These are phyloP conservation scores for Streptanthus diversifolius DNA, from an alignment of 345 rosid genomes.

Conservation along the genomic window DNA sequence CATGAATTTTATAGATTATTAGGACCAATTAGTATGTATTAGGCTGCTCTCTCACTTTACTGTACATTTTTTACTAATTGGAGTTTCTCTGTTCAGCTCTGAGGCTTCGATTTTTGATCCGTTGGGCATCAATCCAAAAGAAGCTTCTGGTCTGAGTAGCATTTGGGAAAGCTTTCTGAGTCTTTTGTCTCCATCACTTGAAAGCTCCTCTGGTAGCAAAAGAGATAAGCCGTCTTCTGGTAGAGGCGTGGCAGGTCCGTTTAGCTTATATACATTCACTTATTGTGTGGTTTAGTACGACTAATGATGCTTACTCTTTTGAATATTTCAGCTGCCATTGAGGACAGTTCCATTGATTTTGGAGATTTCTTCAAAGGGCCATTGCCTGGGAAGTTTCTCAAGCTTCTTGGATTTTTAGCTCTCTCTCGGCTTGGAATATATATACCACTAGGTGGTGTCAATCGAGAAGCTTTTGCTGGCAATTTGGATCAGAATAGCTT, in stretches of 20 bases:
- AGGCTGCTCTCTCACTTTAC: slow-evolving; percentile 17
- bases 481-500: slow-evolving; percentile 90
- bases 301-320: slow-evolving; percentile 30
- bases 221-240: slow-evolving; percentile 61
- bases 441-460: slow-evolving; percentile 94
- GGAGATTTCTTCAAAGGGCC: slow-evolving; percentile 98
- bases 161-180: slow-evolving; percentile 56
- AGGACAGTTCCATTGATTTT: slow-evolving; percentile 95
- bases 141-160: slow-evolving; percentile 41
- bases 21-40: not conserved
- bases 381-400: slow-evolving; percentile 86
- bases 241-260: slow-evolving; percentile 82
- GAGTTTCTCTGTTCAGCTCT: slow-evolving; percentile 43
- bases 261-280: not conserved
- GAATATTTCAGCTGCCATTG: slow-evolving; percentile 76
- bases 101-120: slow-evolving; percentile 72
- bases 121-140: slow-evolving; percentile 63
- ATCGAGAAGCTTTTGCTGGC: slow-evolving; percentile 84
- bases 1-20: not conserved
- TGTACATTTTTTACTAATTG: slow-evolving; percentile 34
- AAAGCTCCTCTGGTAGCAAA: slow-evolving; percentile 60
- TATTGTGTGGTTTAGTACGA: not conserved
- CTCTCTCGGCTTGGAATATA: slow-evolving; percentile 91
- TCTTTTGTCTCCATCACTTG: slow-evolving; percentile 51
- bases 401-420: slow-evolving; percentile 80